Percentiles rank a stretch among this genome's conserved stretches.
phyloP scores from a whole-genome alignment of 805 yeast genomes.

The Kregervanrija pseudodelftensis region DNA sequence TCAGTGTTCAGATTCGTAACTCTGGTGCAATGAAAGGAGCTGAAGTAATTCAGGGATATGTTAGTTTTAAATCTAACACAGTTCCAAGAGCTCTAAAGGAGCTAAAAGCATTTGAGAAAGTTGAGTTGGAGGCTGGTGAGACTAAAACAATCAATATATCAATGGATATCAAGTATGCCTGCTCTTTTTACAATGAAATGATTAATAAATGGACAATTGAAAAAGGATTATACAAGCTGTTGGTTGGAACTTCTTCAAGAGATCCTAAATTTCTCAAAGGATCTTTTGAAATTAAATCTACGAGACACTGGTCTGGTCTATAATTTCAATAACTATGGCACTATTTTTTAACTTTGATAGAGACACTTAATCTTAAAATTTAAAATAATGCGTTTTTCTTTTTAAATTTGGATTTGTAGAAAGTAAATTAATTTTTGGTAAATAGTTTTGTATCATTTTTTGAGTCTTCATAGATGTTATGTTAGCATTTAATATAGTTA shows the following conservation, averaged over 20 bases:
- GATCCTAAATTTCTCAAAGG: constrained; percentile 1
- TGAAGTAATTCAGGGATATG: constrained; percentile 49
- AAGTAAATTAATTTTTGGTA: too few species aligned
- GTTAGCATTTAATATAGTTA: too few species aligned
- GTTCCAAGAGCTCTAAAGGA: constrained; percentile 49
- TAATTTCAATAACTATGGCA: too few species aligned
- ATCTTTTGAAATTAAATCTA: background rate
- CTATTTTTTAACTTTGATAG: too few species aligned
- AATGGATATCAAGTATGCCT: constrained; percentile 39
- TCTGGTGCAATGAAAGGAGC: constrained; percentile 40
- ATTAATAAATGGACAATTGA: constrained; percentile 43
- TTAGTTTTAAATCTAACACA: constrained; percentile 26
- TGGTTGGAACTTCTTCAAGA: constrained; percentile 6
- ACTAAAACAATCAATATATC: constrained; percentile 29
- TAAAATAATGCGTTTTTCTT: too few species aligned
- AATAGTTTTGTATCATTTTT: too few species aligned
- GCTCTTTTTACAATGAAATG: constrained; percentile 46
- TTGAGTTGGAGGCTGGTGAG: constrained; percentile 36
- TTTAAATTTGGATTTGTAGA: too few species aligned
- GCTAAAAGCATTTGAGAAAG: constrained; percentile 48
- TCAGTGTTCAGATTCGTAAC: constrained; percentile 36
- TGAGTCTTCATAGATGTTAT: too few species aligned
- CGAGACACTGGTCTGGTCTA: too few species aligned
- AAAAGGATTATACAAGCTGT: constrained; percentile 25
- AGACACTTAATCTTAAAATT: too few species aligned